phyloP scores from a whole-genome alignment of 805 yeast genomes.

The Tetrapisispora phaffii region DNA sequence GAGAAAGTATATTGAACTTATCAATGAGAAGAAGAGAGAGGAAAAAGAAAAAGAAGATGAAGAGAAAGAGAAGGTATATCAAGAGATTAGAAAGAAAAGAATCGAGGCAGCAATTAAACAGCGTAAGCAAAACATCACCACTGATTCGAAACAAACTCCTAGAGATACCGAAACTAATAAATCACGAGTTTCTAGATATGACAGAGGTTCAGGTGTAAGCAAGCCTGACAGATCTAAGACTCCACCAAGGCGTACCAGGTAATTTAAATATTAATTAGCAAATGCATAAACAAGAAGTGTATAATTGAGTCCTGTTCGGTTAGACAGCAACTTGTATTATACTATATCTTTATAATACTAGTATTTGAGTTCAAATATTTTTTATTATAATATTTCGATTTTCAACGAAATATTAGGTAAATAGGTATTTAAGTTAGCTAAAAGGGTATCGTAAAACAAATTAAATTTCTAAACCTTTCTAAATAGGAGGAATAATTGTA shows the following conservation, averaged over 20 bases:
- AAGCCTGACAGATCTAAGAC: conserved; percentile 4
- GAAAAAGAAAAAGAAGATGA: conserved; percentile 6
- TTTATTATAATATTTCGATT: conserved; percentile 1
- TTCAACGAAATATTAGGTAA: conserved; percentile 2
- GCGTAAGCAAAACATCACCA: background rate
- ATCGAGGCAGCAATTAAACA: background rate
- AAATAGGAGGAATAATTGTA: background rate
- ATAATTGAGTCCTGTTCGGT: too few species aligned
- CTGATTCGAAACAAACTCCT: background rate
- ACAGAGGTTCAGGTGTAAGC: background rate
- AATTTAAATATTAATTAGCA: too few species aligned
- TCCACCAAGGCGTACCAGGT: background rate
- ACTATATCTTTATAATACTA: background rate
- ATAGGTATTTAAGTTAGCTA: background rate
- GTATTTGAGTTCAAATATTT: background rate
- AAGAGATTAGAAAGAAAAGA: conserved; percentile 7
- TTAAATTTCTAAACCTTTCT: background rate
- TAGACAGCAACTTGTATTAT: background rate
- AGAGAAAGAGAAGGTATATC: conserved; percentile 8
- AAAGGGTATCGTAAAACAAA: conserved; percentile 3
- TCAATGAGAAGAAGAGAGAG: conserved; percentile 18
- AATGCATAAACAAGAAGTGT: background rate
- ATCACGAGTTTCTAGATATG: background rate
- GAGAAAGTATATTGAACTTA: conserved; percentile 44
- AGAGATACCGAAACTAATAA: background rate